Conservation (phyloP, 768 basidiomycete species). For the Kwoniella botswanensis region DNA sequence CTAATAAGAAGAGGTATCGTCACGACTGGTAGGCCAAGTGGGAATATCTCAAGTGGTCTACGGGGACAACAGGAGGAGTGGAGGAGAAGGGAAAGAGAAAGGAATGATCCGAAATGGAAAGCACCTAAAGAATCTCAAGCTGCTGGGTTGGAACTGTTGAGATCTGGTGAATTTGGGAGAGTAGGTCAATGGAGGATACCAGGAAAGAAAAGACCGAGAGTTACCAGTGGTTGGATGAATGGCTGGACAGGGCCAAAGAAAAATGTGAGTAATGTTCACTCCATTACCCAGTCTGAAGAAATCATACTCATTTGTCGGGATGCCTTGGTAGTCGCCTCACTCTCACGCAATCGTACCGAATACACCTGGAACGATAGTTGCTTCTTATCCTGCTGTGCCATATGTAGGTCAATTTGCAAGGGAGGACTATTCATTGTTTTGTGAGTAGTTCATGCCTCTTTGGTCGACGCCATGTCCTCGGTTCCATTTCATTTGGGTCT, state of each 20-base stretch:
- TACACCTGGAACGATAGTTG: conserved; percentile 54
- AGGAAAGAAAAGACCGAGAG: conserved; percentile 14
- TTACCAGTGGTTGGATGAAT: conserved; percentile 8
- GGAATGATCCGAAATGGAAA: conserved; percentile 41
- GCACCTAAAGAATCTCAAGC: conserved; percentile 43
- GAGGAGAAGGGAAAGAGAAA: conserved; percentile 19
- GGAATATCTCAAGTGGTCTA: neutral
- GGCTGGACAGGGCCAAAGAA: conserved; percentile 9
- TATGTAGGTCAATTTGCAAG: conserved; percentile 57
- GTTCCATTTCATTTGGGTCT: neutral
- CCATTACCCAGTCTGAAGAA: neutral
- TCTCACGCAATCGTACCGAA: conserved; percentile 39
- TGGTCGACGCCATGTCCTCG: too few relatives aligned
- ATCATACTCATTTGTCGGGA: neutral
- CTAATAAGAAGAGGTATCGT: neutral
- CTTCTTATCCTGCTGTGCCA: conserved; percentile 50
- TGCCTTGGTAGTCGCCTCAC: neutral
- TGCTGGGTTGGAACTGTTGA: conserved; percentile 36
- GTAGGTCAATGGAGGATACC: conserved; percentile 41
- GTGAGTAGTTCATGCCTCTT: conserved; percentile 30
- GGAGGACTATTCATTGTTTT: conserved; percentile 51
- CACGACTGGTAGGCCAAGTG: neutral
- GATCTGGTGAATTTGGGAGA: conserved; percentile 51
- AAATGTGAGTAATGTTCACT: neutral
- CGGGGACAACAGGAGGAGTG: neutral